phyloP scores from a whole-genome alignment of 129 eudicot genomes.

The Flaveria trinervia region DNA sequence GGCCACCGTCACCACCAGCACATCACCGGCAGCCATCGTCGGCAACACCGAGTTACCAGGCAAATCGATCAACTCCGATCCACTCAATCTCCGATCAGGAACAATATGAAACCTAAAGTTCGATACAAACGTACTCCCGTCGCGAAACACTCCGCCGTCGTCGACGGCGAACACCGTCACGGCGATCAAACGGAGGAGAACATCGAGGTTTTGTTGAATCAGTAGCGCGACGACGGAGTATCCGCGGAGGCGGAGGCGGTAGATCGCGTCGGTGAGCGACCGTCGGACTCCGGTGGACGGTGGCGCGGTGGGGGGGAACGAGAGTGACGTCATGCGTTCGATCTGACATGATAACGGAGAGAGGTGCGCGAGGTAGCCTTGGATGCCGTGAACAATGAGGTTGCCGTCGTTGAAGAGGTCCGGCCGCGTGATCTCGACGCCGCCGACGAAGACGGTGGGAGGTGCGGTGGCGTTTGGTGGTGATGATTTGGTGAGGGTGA shows the following conservation, averaged over 20 bases:
- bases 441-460: conserved; percentile 58
- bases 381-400: conserved; percentile 53
- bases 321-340: conserved; percentile 63
- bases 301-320: conserved; percentile 37
- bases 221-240: conserved; percentile 68
- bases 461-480: conserved; percentile 6
- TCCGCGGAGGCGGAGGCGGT: conserved; percentile 54
- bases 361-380: conserved; percentile 66
- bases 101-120: conserved; percentile 58
- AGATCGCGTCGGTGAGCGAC: conserved; percentile 61
- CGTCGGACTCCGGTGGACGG: conserved; percentile 33
- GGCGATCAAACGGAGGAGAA: conserved; percentile 39
- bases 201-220: conserved; percentile 44
- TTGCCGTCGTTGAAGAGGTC: conserved; percentile 53
- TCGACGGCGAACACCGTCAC: conserved; percentile 71
- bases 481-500: conserved; percentile 56
- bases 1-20: conserved; percentile 55
- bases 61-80: conserved; percentile 45
- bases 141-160: conserved; percentile 55
- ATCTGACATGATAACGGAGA: conserved; percentile 69
- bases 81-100: conserved; percentile 56
- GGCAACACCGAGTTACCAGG: conserved; percentile 41
- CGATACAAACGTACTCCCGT: conserved; percentile 48
- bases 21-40: conserved; percentile 56
- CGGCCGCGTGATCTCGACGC: conserved; percentile 66